These are phyloP conservation scores for Cavenderia fasciculata DNA, from an alignment of 78 protist species.

Conservation along the genomic window DNA sequence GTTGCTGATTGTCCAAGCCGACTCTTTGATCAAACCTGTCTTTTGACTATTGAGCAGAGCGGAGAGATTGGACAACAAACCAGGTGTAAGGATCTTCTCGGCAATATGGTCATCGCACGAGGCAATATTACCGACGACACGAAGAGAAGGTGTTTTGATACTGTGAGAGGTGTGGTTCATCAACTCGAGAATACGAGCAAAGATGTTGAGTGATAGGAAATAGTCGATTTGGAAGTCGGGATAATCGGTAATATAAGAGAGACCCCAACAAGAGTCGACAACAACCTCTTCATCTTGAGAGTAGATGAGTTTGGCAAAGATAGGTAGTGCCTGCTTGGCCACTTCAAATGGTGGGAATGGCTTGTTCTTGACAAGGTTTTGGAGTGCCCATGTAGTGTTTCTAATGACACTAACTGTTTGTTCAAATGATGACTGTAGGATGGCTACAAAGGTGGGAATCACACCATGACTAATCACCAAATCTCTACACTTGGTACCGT, in stretches of 20 bases:
- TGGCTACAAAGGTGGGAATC: slow-evolving; percentile 41
- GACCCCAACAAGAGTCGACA: slow-evolving; percentile 97
- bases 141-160: slow-evolving; percentile 94
- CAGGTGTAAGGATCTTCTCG: slow-evolving; percentile 85
- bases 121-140: slow-evolving; percentile 97
- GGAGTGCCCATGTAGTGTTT: slow-evolving; percentile 96
- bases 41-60: slow-evolving; percentile 8
- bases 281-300: slow-evolving; percentile 88
- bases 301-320: slow-evolving; percentile 74
- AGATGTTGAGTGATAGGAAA: slow-evolving; percentile 83
- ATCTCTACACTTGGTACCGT: slow-evolving; percentile 90
- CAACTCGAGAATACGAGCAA: slow-evolving; percentile 88
- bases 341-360: slow-evolving; percentile 86
- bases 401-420: slow-evolving; percentile 78
- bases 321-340: slow-evolving; percentile 37
- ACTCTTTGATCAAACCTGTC: slow-evolving; percentile 90
- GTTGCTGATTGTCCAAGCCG: slow-evolving; percentile 98
- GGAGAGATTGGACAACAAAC: slow-evolving; percentile 71
- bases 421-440: neutral
- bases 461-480: slow-evolving; percentile 73
- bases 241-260: slow-evolving; percentile 94
- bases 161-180: slow-evolving; percentile 18
- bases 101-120: slow-evolving; percentile 96
- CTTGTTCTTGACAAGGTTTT: slow-evolving; percentile 49
- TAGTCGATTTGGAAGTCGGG: slow-evolving; percentile 85